phyloP scores from a whole-genome alignment of 2,329 filamentous ascomycete genomes.

The Pseudonectria foliicola region DNA sequence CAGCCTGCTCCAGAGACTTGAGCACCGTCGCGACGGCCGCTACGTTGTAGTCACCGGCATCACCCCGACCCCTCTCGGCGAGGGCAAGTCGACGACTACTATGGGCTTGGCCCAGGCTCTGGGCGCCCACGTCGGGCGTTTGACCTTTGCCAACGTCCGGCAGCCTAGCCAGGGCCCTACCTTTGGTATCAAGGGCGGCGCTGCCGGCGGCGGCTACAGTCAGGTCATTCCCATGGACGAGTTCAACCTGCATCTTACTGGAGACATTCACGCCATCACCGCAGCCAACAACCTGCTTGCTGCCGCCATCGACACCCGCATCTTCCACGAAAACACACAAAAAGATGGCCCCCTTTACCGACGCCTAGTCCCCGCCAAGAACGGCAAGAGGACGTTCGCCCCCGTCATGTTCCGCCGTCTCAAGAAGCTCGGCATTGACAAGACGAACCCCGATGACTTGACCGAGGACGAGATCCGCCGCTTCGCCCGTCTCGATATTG shows the following conservation, averaged over 20 bases:
- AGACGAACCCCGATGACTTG: slow-evolving; percentile 86
- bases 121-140: slow-evolving; percentile 76
- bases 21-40: slow-evolving; percentile 79
- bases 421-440: slow-evolving; percentile 92
- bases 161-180: slow-evolving; percentile 97
- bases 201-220: slow-evolving; percentile 94
- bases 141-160: slow-evolving; percentile 93
- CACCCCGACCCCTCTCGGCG: slow-evolving; percentile 90
- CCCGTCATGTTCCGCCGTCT: slow-evolving; percentile 89
- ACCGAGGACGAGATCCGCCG: slow-evolving; percentile 80
- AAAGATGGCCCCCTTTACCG: slow-evolving; percentile 84
- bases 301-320: slow-evolving; percentile 92
- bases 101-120: slow-evolving; percentile 92
- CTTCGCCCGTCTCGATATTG: slow-evolving; percentile 93
- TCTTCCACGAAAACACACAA: slow-evolving; percentile 96
- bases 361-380: slow-evolving; percentile 82
- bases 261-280: slow-evolving; percentile 95
- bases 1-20: slow-evolving; percentile 69
- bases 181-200: slow-evolving; percentile 98
- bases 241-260: slow-evolving; percentile 96
- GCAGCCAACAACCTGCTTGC: slow-evolving; percentile 96
- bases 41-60: slow-evolving; percentile 95
- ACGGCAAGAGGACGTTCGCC: slow-evolving; percentile 78
- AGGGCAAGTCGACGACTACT: slow-evolving; percentile 97
- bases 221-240: slow-evolving; percentile 99